A percentile compares a stretch with the other conserved stretches of the same genome.
Evolutionary conservation across 2,329 filamentous ascomycete genomes (phyloP).

Genomic region (Graphilbum fragrans): DNA sequence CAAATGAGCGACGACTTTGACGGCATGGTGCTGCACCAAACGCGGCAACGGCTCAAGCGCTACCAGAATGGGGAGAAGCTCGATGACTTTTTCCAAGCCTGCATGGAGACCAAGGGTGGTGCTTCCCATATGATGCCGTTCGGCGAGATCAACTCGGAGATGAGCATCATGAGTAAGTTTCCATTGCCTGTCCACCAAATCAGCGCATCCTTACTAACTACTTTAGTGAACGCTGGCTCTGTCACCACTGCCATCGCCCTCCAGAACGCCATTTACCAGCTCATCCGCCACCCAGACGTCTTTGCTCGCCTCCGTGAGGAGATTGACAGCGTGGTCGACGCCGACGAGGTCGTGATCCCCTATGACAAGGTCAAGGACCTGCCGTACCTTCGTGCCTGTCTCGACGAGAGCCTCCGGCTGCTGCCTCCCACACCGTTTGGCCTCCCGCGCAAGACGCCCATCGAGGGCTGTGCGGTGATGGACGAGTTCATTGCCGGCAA

Average conservation of each 20-base stretch:
- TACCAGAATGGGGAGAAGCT: slow-evolving; percentile 40
- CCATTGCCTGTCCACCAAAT: too few species aligned
- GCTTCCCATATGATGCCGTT: slow-evolving; percentile 31
- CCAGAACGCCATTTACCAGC: slow-evolving; percentile 11
- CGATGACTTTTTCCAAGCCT: slow-evolving; percentile 43
- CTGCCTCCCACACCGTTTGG: slow-evolving; percentile 18
- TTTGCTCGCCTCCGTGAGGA: slow-evolving; percentile 2
- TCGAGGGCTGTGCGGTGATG: background rate
- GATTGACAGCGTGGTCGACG: background rate
- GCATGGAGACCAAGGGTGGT: slow-evolving; percentile 36
- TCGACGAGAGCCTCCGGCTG: slow-evolving; percentile 34
- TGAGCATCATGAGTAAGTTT: slow-evolving; percentile 43
- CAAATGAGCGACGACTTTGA: too few species aligned
- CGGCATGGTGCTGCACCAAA: slow-evolving; percentile 33
- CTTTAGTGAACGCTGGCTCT: slow-evolving; percentile 16
- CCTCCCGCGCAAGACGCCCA: slow-evolving; percentile 1
- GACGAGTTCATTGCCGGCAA: slow-evolving; percentile 17
- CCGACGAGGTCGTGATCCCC: background rate
- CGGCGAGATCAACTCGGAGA: too few species aligned
- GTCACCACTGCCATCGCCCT: slow-evolving; percentile 15
- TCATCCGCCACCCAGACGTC: slow-evolving; percentile 6
- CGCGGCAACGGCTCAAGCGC: slow-evolving; percentile 27
- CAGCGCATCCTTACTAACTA: too few species aligned
- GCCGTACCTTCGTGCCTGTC: slow-evolving; percentile 33
- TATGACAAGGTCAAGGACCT: slow-evolving; percentile 17